Percentiles rank a stretch among this genome's conserved stretches.
Conservation (phyloP, 805 yeast genomes). For the Grigorovia jiainica region DNA sequence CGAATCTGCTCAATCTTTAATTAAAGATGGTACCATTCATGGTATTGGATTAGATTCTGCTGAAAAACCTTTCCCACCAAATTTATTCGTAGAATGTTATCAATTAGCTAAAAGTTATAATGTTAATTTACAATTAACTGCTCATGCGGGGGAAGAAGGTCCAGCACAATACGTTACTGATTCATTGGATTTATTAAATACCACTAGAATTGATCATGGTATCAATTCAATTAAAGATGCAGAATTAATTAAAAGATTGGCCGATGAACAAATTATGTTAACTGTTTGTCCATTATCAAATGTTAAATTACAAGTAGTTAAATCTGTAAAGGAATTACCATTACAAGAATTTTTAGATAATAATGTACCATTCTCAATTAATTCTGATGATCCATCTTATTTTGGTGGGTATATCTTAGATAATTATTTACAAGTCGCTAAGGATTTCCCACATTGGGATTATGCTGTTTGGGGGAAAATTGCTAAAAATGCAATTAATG, state of each 20-base stretch:
- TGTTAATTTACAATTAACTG: conserved; percentile 56
- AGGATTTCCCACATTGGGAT: conserved; percentile 50
- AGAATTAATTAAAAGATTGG: conserved; percentile 47
- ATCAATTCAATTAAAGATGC: conserved; percentile 51
- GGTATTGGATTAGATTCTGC: conserved; percentile 80
- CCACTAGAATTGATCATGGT: conserved; percentile 74
- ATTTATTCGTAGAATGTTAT: conserved; percentile 57
- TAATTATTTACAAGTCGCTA: conserved; percentile 59
- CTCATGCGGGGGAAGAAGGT: conserved; percentile 89
- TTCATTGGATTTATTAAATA: conserved; percentile 50
- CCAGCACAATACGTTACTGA: conserved; percentile 56
- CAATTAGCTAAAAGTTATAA: conserved; percentile 36
- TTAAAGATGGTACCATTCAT: conserved; percentile 48
- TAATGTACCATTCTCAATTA: conserved; percentile 62
- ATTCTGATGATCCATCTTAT: conserved; percentile 75
- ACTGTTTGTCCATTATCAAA: conserved; percentile 75
- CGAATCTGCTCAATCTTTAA: conserved; percentile 41
- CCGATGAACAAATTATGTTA: conserved; percentile 45
- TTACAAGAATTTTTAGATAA: conserved; percentile 48
- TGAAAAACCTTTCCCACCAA: conserved; percentile 72
- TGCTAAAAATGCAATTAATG: conserved; percentile 56
- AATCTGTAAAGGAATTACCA: conserved; percentile 59
- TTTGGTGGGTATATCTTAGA: conserved; percentile 80
- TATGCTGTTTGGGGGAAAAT: conserved; percentile 52
- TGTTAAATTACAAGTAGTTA: conserved; percentile 64